These are phyloP conservation scores for Escallonia herrerae DNA, from an alignment of 129 eudicot species.

Conservation along the genomic window DNA sequence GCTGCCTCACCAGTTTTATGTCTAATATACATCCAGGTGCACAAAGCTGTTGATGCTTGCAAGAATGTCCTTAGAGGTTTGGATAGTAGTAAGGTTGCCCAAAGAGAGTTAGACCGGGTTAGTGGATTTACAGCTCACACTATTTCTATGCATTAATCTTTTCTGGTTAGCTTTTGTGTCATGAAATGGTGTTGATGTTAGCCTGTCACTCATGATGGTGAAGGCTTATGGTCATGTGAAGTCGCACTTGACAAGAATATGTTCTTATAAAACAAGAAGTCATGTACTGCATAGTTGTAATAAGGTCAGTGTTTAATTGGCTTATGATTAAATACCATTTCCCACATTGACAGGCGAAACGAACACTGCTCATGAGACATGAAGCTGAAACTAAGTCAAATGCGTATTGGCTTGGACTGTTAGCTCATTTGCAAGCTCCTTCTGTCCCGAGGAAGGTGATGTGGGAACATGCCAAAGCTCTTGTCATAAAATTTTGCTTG, in stretches of 20 bases:
- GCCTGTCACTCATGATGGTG: not conserved
- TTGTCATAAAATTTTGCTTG: too few species aligned
- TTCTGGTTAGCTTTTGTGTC: not conserved
- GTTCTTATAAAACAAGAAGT: not conserved
- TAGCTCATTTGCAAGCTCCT: conserved; percentile 90
- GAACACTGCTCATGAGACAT: conserved; percentile 91
- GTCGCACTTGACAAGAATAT: not conserved
- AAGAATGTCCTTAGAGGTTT: conserved; percentile 90
- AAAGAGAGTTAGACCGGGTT: conserved; percentile 92
- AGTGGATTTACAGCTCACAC: conserved; percentile 19
- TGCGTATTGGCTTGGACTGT: conserved; percentile 94
- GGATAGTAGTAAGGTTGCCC: conserved; percentile 64
- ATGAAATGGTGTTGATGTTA: not conserved
- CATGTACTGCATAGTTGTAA: not conserved
- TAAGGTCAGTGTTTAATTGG: not conserved
- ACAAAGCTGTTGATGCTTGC: conserved; percentile 99
- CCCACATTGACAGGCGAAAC: conserved; percentile 53
- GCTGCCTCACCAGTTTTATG: conserved; percentile 13
- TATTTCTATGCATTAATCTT: not conserved
- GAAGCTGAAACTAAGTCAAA: conserved; percentile 97
- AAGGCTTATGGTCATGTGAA: not conserved
- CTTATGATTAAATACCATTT: not conserved
- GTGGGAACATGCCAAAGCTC: not conserved
- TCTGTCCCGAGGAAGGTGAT: conserved; percentile 93
- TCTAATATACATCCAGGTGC: conserved; percentile 48